Evolutionary conservation across 495 filamentous ascomycete species (phyloP), one percentile per base, ranked within the genome.

Genomic region (Xylaria venustula): DNA sequence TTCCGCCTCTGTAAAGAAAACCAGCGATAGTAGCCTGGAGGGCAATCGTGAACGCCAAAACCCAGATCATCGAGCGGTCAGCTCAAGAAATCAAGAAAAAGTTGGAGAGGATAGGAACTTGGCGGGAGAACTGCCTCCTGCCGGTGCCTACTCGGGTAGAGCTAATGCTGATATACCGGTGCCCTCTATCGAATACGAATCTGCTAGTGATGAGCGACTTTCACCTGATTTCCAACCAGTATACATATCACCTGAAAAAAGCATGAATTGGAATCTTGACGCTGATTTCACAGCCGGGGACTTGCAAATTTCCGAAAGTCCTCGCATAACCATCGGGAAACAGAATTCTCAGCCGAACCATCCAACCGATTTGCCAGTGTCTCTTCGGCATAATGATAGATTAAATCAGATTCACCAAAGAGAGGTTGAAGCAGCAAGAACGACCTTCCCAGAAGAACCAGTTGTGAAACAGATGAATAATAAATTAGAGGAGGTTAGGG

Each of bases 201-300:
- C 77, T 20, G 70, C 68, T 25, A 66, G 64, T 12, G 67, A 69
- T 59, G 69, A 71, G 25, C 71, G 51, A 23, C 70, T 65, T 47
- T 72, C 75, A 8, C 68, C 71, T 23, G 58, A 65, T 15, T 69
- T 71, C 15, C 72, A 68, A 42, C 79, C 77, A n/a, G 63, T 63
- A n/a, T 66, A 71, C 22, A 62, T 69, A 12, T 81, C 82, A 20
- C 73, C 80, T 2, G 74, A 83, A 37, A 75, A 79, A 60, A 77
- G 76, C 60, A 77, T 73, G 20, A 78, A 82, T 25, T 86, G 82
- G 83, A 77, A 88, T 42, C 65, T 80, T 17, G 81, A 83, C 46
- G 75, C 81, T 6, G 87, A 90, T 37, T 87, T 91, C 60, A 88
- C 87, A n/a, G 82, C 79, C 25, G 77, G 76, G 20, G 85, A 86